Percentiles rank a stretch among this genome's conserved stretches.
phyloP scores from a whole-genome alignment of 352 stramenopile species.

The Discostella stelligera region DNA sequence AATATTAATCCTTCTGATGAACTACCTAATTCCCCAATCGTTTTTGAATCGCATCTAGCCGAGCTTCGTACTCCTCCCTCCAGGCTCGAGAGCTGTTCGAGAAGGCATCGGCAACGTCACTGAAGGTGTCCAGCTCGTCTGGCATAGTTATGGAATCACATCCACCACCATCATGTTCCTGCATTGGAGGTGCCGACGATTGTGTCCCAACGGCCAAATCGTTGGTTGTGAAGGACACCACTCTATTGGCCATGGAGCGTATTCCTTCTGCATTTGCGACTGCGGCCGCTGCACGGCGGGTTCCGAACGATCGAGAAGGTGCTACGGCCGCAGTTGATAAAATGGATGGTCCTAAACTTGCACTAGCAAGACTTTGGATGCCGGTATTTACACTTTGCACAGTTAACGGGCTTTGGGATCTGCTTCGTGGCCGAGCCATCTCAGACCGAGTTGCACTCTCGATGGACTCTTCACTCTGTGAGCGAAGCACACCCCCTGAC shows the following conservation, averaged over 20 bases:
- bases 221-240: slow-evolving; percentile 58
- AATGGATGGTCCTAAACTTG: slow-evolving; percentile 49
- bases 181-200: neutral
- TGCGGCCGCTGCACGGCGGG: slow-evolving; percentile 31
- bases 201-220: slow-evolving; percentile 27
- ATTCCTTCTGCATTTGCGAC: slow-evolving; percentile 18
- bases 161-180: slow-evolving; percentile 35
- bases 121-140: slow-evolving; percentile 62
- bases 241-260: slow-evolving; percentile 46
- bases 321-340: slow-evolving; percentile 51
- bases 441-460: slow-evolving; percentile 16
- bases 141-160: slow-evolving; percentile 60
- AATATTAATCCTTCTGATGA: too few relatives aligned
- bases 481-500: neutral
- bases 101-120: slow-evolving; percentile 58
- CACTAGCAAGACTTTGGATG: slow-evolving; percentile 53
- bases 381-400: slow-evolving; percentile 49
- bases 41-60: slow-evolving; percentile 54
- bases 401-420: slow-evolving; percentile 55
- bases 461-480: slow-evolving; percentile 25
- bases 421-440: slow-evolving; percentile 15
- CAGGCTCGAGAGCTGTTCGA: slow-evolving; percentile 50
- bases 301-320: slow-evolving; percentile 43
- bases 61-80: slow-evolving; percentile 59
- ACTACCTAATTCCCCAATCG: slow-evolving; percentile 31